Evolutionary conservation across 805 yeast species (phyloP), one percentile per base, ranked within the genome.

Genomic region (Clavispora vitiphila): DNA sequence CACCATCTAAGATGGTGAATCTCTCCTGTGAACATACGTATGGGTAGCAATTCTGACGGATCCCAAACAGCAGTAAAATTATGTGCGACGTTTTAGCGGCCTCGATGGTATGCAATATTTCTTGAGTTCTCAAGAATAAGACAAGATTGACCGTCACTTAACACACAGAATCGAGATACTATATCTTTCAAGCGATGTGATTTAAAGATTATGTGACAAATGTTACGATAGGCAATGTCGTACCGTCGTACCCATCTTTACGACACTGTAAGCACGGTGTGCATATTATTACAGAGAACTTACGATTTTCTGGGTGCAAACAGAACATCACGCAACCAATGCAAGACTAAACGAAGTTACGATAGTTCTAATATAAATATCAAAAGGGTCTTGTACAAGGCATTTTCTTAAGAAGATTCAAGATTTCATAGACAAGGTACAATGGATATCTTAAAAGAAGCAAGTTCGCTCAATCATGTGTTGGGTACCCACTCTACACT

Each of bases 271-370:
- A 29, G 10, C 12, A 16, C 6, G n/a, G 32, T 29, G 22, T 20
- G 24, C 25, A 20, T 34, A 34, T 34, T 9, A 4, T n/a, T 22
- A 26, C 12, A 10, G 24, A 16, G 20, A 35, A 27, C 38, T 18
- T 35, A 35, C 38, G 38, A 35, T 35, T 35, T 35, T 15, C 15
- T 35, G 31, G 32, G 22, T 34, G 36, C 32, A 21, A 34, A 21
- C 26, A 15, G 27, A 35, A 25, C 22, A 35, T 35, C 38, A 35
- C 38, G 38, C 38, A 35, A 35, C 27, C 12, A n/a, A n/a, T 8
- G 16, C 31, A 32, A 15, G 19, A 15, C 24, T 35, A 35, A 24
- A 35, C 38, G 38, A 35, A 15, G 20, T 9, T 22, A 22, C 37
- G 27, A 34, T 22, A 27, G 19, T 14, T n/a, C 15, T 8, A 22